phyloP scores from a whole-genome alignment of 129 eudicot species.

The Chrysanthemum seticuspe region DNA sequence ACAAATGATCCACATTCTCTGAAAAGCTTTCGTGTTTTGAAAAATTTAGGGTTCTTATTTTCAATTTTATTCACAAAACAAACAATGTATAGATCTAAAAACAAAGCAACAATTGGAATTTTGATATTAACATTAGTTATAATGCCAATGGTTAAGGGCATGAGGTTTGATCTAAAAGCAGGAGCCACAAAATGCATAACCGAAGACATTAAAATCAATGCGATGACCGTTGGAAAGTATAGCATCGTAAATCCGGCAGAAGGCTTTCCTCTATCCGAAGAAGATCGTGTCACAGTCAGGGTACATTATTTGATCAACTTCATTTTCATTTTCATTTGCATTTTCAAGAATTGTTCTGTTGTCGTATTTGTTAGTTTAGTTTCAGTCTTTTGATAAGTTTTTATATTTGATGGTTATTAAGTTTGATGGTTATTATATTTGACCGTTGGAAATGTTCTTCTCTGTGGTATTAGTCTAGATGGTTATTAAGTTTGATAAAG shows the following conservation, averaged over 20 bases:
- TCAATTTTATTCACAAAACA: slow-evolving; percentile 3
- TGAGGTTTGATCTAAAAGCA: slow-evolving; percentile 59
- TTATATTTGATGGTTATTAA: too few species aligned
- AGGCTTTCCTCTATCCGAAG: slow-evolving; percentile 44
- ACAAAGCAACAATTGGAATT: slow-evolving; percentile 12
- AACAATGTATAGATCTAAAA: slow-evolving; percentile 34
- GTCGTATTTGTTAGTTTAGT: not conserved
- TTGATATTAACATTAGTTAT: slow-evolving; percentile 20
- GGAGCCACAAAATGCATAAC: slow-evolving; percentile 70
- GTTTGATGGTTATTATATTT: too few species aligned
- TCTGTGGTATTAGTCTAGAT: not conserved
- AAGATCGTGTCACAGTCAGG: slow-evolving; percentile 58
- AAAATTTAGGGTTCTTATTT: slow-evolving; percentile 28
- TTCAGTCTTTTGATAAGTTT: not conserved
- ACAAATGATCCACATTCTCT: slow-evolving; percentile 1
- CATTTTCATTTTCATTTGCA: not conserved
- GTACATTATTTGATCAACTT: slow-evolving; percentile 32
- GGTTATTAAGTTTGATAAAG: not conserved
- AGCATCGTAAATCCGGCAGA: slow-evolving; percentile 49
- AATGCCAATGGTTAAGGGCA: slow-evolving; percentile 30
- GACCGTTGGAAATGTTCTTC: too few species aligned
- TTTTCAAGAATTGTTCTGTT: too few species aligned
- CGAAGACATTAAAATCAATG: slow-evolving; percentile 54
- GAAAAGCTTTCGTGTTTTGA: slow-evolving; percentile 9
- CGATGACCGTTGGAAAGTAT: slow-evolving; percentile 78